Evolutionary conservation across 176 grass and related monocot genomes (phyloP), one percentile per base, ranked within the genome.

Genomic region (Zoysia pacifica): DNA sequence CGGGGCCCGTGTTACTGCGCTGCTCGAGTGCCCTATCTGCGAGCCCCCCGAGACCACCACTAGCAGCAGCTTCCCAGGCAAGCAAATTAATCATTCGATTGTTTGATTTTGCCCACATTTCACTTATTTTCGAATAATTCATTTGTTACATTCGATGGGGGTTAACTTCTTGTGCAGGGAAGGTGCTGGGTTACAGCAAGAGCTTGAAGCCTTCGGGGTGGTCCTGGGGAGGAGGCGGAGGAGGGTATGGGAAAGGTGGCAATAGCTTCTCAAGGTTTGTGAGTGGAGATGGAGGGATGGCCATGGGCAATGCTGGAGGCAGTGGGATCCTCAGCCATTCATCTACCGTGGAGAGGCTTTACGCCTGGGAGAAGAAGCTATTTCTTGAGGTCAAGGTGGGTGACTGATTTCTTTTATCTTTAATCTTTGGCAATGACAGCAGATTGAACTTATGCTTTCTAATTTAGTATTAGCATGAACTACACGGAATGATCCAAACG

Each of bases 291-390:
- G 84, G 71, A 39, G 81, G 81, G 44, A 77, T 87, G 54, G 0
- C 40, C n/a, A 46, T 75, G 58, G 76, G 83, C 63, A 80, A 76
- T 64, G 89, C 72, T 43, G 89, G 77, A 80, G 83, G 83, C 28
- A 56, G 77, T 46, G 79, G 84, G 12, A 81, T 85, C 28, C 79
- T 79, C 52, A 98, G 84, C 79, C 96, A 98, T 71, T 90, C 92
- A 44, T 88, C 96, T 67, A 98, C 96, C 37, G 96, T 98, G 49
- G 96, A 98, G 65, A 98, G 90, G 82, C 92, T 98, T 53, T 91
- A 95, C 86, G 92, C 92, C 50, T 98, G 96, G 96, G 96, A 98
- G 88, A 98, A 94, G 90, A 98, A 95, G 78, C 80, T 98, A 72
- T 95, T 91, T 74, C 90, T 93, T 81, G 96, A 98, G 71, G 96